Conservation (phyloP, 2,329 filamentous ascomycete species). For the Nemania abortiva region DNA sequence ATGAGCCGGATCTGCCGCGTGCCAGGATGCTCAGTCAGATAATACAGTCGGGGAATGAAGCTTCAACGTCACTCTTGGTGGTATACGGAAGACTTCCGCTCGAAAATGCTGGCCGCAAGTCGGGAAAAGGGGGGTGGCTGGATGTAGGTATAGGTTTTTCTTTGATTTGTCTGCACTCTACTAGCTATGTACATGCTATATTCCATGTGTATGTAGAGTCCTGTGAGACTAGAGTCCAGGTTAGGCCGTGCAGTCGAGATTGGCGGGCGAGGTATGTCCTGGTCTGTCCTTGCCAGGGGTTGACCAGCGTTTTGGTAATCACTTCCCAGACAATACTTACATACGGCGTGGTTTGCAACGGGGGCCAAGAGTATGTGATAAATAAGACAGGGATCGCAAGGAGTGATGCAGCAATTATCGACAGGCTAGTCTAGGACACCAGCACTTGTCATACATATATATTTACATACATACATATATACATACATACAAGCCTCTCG, state of each 20-base stretch:
- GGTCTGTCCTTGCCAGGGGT: conserved; percentile 28
- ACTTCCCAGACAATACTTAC: conserved; percentile 21
- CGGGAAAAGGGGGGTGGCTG: neutral
- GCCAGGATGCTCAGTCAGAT: conserved; percentile 20
- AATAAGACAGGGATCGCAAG: conserved; percentile 29
- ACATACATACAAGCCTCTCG: conserved; percentile 22
- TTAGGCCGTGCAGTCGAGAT: conserved; percentile 13
- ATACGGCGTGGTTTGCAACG: conserved; percentile 24
- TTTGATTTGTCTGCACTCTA: neutral
- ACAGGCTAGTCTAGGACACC: conserved; percentile 10
- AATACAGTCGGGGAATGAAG: conserved; percentile 2
- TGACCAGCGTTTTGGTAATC: conserved; percentile 37
- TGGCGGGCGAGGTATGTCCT: conserved; percentile 24
- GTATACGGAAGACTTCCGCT: conserved; percentile 26
- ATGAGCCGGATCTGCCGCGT: conserved; percentile 33
- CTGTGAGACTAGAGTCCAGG: conserved; percentile 13
- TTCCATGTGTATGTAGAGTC: neutral
- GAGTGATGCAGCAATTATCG: conserved; percentile 28
- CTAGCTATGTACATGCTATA: too few relatives aligned
- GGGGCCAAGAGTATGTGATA: conserved; percentile 17
- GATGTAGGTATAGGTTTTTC: neutral
- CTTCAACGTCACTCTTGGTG: conserved; percentile 15
- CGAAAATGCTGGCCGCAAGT: conserved; percentile 11
- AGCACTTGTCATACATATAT: conserved; percentile 23
- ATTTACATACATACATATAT: too few relatives aligned